Base-by-base conservation (phyloP, 2,329 filamentous ascomycete species). In the Epichloe baconii region DNA sequence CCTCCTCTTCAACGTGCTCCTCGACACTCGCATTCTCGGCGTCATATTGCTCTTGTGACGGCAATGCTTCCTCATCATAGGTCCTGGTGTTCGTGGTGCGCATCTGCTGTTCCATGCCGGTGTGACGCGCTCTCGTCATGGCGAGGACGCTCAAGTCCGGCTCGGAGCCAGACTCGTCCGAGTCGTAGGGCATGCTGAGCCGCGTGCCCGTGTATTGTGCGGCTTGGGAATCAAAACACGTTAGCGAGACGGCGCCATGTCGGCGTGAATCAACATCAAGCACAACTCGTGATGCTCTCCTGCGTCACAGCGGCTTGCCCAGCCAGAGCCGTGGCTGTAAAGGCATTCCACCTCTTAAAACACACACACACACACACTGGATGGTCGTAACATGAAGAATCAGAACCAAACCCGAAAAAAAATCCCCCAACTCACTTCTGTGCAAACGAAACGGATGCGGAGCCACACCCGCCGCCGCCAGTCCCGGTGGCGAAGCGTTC, bases 371-470 rank as follows among this genome's bases (percentile, higher is more conserved):
- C 26, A 31, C 26, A 31, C 44, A 31, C 15, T n/a, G 3, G 3
- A 40, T 34, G 11, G 15, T 14, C 34, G 17, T 37, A 6, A 21
- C 34, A 26, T n/a, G 38, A 15, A 40, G 2, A 40, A 6, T 40
- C 17, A 10, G 3, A 23, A 21, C 3, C 40, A 42, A n/a, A 1
- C 26, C 6, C 4, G 2, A 21, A 4, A n/a, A 31, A 23, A 26
- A 38, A 34, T 2, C 26, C 8, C 21, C 6, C 26, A 21, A 65
- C 66, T 66, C 52, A 68, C 66, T 61, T 56, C 65, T 60, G 48
- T 68, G 65, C 2, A 68, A 57, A 17, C 66, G 65, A 53, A 68
- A 68, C 0, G 66, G 66, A 59, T 68, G 64, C 40, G 63, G 63
- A 26, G 61, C 61, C 21, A 64, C 65, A 42, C 56, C 61, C 48